Conservation (phyloP, 2,329 filamentous ascomycete genomes). For the Tolypocladium cylindrosporum region DNA sequence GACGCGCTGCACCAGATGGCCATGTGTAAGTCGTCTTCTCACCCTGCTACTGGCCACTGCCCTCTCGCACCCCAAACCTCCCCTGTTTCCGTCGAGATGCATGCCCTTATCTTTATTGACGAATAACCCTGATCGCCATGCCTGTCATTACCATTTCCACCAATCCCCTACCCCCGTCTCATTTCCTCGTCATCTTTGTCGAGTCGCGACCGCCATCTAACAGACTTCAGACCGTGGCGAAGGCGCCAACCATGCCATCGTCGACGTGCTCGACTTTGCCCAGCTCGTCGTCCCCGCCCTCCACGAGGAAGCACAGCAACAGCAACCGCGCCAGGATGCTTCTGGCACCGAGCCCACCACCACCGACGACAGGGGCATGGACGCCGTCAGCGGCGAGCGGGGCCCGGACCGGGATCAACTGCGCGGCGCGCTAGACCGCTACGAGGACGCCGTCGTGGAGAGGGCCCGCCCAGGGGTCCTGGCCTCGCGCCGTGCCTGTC, state of each 20-base stretch:
- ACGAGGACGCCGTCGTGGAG: conserved; percentile 32
- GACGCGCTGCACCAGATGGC: conserved; percentile 49
- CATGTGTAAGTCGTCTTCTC: conserved; percentile 37
- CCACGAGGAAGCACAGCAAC: background rate
- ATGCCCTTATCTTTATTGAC: background rate
- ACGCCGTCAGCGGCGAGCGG: background rate
- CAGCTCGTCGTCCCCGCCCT: conserved; percentile 17
- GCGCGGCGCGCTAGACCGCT: conserved; percentile 22
- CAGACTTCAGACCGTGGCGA: conserved; percentile 39
- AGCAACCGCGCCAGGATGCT: background rate
- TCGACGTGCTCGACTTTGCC: conserved; percentile 37
- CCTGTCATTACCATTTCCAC: background rate
- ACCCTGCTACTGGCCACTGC: background rate
- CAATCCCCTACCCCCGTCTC: background rate
- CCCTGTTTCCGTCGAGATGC: no score
- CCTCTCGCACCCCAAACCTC: background rate
- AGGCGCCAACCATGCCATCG: conserved; percentile 46
- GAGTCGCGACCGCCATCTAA: background rate
- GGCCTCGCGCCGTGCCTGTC: conserved; percentile 39
- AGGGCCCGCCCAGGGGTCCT: conserved; percentile 36
- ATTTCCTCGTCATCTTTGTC: fast-evolving
- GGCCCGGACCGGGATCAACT: conserved; percentile 3
- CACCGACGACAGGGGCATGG: conserved; percentile 1
- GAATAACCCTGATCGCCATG: background rate
- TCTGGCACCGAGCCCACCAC: background rate